Percentiles rank a stretch among this genome's conserved stretches.
Conservation (phyloP, 768 basidiomycete genomes). For the Auricularia heimuer region DNA sequence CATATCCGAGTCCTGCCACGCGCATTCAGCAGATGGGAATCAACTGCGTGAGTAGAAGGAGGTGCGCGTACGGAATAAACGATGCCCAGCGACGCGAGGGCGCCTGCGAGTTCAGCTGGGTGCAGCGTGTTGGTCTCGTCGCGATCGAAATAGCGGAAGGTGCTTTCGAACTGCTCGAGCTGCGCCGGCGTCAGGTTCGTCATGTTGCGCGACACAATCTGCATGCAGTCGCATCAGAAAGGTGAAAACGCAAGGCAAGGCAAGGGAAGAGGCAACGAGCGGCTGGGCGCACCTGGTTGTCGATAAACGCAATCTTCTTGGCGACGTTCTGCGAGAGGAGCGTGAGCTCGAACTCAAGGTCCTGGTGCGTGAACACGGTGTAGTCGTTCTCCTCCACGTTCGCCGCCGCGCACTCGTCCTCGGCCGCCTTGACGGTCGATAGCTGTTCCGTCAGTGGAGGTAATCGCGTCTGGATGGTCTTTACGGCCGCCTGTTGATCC, state of each 20-base stretch:
- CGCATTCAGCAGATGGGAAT: background rate
- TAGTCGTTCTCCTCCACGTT: constrained; percentile 98
- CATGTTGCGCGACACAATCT: constrained; percentile 82
- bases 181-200: constrained; percentile 93
- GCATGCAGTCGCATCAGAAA: constrained; percentile 18
- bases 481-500: constrained; percentile 66
- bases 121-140: constrained; percentile 85
- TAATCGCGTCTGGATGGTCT: constrained; percentile 55
- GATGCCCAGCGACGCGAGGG: constrained; percentile 85
- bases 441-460: constrained; percentile 53
- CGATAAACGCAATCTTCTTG: constrained; percentile 91
- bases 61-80: constrained; percentile 64
- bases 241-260: no score
- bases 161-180: constrained; percentile 92
- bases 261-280: constrained; percentile 8
- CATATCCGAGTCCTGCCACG: constrained; percentile 71
- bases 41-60: background rate
- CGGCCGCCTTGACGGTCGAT: constrained; percentile 35
- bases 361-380: constrained; percentile 80
- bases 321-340: constrained; percentile 68
- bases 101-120: constrained; percentile 82
- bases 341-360: constrained; percentile 83
- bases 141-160: constrained; percentile 95
- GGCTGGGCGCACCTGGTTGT: constrained; percentile 64
- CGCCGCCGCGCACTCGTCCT: constrained; percentile 69